Base-by-base conservation (phyloP, 257 asterid species). In the Penstemon davidsonii region DNA sequence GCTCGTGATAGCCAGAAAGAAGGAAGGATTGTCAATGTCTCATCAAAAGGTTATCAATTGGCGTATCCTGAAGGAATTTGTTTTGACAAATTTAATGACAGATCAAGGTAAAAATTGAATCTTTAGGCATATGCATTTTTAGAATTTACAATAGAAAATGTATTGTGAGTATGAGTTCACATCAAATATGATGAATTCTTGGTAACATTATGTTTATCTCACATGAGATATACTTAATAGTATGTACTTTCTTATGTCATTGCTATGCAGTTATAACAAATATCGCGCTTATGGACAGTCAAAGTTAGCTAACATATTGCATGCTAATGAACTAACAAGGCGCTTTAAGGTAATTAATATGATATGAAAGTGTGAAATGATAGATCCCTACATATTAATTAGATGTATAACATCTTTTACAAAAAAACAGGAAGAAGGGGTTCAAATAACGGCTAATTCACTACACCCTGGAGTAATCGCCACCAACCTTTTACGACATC, bases 381-480 rank as follows among this genome's bases (percentile, higher is more conserved):
- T 19, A 19, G n/a, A n/a, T n/a, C n/a, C n/a, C n/a, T n/a, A n/a
- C 25, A 19, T 19, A 19, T 19, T 19, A 0, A 0, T 0, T 0
- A 19, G 25, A 69, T 36, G 19, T 51, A 60, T 75, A n/a, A n/a
- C 53, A 8, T 61, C 66, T 75, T 42, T 64, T 39, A 61, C 54
- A 1, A 19, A 19, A 19, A 53, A 72, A n/a, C 80, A 86, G 97
- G 96, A 84, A 69, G 96, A 83, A 78, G 86, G 96, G 68, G 90
- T 83, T 42, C 50, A 80, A 56, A 70, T 90, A 80, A 90, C 96
- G 70, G 94, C 88, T 19, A 90, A 90, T 72, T 84, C 96, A 19
- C 79, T 90, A 7, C 97, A 90, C 78, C 97, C 97, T 4, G 97
- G 97, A 56, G 77, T 85, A 36, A 86, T 90, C 39, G 71, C 85